These are phyloP conservation scores for Alternaria alternata DNA, from an alignment of 2,329 filamentous ascomycete species.

Conservation along the genomic window DNA sequence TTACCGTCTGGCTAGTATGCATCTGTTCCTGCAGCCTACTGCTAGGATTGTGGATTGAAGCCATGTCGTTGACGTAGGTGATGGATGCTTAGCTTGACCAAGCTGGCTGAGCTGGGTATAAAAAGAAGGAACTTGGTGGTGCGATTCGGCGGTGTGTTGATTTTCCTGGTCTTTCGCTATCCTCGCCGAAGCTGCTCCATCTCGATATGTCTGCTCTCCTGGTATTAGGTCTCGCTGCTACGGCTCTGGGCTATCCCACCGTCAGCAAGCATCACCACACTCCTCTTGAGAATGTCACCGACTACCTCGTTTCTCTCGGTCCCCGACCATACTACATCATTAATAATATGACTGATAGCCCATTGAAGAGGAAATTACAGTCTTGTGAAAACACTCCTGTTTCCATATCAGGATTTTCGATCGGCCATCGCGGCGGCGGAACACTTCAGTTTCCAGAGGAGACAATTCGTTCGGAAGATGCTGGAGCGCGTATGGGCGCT, in stretches of 20 bases:
- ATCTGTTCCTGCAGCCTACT: constrained; percentile 9
- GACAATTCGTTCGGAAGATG: constrained; percentile 65
- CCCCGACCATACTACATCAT: constrained; percentile 71
- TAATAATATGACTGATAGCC: constrained; percentile 67
- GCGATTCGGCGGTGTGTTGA: not conserved
- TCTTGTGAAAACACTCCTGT: constrained; percentile 66
- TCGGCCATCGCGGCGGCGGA: constrained; percentile 65
- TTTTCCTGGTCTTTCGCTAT: not conserved
- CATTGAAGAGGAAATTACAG: constrained; percentile 67
- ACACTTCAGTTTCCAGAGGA: constrained; percentile 72
- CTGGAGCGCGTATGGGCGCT: constrained; percentile 72
- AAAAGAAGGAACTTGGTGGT: not conserved
- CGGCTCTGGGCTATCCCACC: constrained; percentile 19
- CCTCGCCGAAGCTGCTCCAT: not conserved
- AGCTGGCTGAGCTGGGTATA: not conserved
- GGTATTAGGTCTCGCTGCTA: constrained; percentile 18
- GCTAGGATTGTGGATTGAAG: not conserved
- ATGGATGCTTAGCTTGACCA: not conserved
- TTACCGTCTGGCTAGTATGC: not conserved
- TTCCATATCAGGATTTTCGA: constrained; percentile 63
- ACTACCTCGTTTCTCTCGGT: constrained; percentile 62
- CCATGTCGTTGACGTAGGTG: not conserved
- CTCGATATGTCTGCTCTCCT: not conserved
- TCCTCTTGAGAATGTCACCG: not conserved
- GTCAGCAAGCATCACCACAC: constrained; percentile 19